phyloP scores from a whole-genome alignment of 1,284 basidiomycete species.

The Papiliotrema terrestris region DNA sequence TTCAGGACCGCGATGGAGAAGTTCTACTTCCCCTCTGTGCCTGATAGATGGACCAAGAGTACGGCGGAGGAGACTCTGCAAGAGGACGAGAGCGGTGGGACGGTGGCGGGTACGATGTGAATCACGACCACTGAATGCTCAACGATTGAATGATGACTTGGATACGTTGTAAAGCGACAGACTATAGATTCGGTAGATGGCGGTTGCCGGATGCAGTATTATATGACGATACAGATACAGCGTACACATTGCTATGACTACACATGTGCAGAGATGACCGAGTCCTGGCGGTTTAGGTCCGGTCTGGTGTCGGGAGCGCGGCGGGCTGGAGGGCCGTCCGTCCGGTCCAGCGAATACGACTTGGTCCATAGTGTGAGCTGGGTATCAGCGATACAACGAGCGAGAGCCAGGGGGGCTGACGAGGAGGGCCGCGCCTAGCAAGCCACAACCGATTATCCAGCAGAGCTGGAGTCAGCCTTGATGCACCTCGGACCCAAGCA shows the following conservation, averaged over 20 bases:
- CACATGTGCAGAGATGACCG: too few relatives aligned
- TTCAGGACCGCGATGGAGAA: constrained; percentile 90
- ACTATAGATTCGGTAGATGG: too few relatives aligned
- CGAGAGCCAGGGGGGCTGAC: not conserved
- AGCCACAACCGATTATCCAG: constrained; percentile 18
- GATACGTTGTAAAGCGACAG: too few relatives aligned
- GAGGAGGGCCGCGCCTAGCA: not conserved
- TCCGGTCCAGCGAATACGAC: not conserved
- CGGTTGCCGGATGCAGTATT: too few relatives aligned
- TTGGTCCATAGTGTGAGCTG: constrained; percentile 2
- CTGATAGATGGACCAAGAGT: constrained; percentile 45
- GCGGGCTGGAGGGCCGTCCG: too few relatives aligned
- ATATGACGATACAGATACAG: too few relatives aligned
- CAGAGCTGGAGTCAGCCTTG: constrained; percentile 13
- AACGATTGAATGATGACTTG: not conserved
- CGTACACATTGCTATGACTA: too few relatives aligned
- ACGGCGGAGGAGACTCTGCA: constrained; percentile 24
- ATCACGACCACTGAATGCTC: not conserved
- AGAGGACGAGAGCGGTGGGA: constrained; percentile 22
- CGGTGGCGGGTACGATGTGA: constrained; percentile 1
- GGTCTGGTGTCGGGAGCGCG: too few relatives aligned
- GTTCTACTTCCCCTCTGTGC: constrained; percentile 61
- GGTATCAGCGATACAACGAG: not conserved
- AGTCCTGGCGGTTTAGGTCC: too few relatives aligned
- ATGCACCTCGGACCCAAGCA: not conserved